Percentiles rank a stretch among this genome's conserved stretches.
These are phyloP conservation scores for Monsonia emarginata DNA, from an alignment of 441 rosid genomes.

Conservation along the genomic window DNA sequence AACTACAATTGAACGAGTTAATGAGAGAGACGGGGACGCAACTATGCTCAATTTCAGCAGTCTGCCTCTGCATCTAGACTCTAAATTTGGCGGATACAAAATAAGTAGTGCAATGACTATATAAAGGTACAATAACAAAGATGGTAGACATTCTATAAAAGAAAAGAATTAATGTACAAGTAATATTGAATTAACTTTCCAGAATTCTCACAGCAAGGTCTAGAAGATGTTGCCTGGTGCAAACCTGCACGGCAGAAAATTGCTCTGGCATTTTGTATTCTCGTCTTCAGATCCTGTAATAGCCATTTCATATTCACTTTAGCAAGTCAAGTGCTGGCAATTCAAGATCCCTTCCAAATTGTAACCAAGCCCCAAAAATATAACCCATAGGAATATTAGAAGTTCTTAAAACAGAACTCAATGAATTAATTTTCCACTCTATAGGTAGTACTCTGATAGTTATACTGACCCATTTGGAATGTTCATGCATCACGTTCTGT, in stretches of 20 bases:
- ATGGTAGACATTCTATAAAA: not conserved
- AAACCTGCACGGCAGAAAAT: constrained; percentile 8
- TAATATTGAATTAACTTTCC: constrained; percentile 5
- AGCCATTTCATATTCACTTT: constrained; percentile 14
- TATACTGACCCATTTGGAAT: constrained; percentile 15
- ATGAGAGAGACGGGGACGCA: not conserved
- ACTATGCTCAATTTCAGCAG: not conserved
- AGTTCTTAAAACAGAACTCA: constrained; percentile 12
- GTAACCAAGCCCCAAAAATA: constrained; percentile 3
- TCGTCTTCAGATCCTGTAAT: constrained; percentile 15
- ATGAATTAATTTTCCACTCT: constrained; percentile 7
- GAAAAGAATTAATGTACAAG: not conserved
- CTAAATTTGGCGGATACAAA: not conserved
- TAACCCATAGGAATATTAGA: not conserved
- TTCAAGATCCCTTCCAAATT: constrained; percentile 9
- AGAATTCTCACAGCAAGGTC: constrained; percentile 13
- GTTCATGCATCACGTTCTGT: constrained; percentile 24
- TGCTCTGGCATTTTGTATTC: constrained; percentile 11
- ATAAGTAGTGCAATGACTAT: constrained; percentile 3
- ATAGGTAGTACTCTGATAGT: constrained; percentile 1
- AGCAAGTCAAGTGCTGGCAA: constrained; percentile 10
- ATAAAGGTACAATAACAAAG: not conserved
- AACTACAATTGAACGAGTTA: not conserved
- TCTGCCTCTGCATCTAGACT: not conserved
- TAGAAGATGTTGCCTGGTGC: constrained; percentile 9